Evolutionary conservation across 106 monocot genomes (phyloP), one percentile per base, ranked within the genome.

Genomic region (Dioscorea dumetorum): DNA sequence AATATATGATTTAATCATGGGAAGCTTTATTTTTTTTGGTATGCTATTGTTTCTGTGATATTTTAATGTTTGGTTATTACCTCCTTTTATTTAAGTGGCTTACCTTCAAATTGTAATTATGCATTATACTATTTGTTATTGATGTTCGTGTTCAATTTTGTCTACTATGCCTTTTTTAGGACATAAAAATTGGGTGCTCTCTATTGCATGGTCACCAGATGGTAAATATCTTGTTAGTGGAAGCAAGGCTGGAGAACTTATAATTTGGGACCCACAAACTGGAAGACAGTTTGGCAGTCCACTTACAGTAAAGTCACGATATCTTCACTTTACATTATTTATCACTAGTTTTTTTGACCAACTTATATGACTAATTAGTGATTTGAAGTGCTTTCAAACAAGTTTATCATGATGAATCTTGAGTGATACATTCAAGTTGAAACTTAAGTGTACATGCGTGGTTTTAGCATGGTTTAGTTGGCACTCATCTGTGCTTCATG

Each of bases 161-260:
- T 53, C 13, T 58, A 72, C 57, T 21, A 41, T 41, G 31, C 50
- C 57, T 68, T 66, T 0, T 65, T 56, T 67, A 97, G 95, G 95
- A 33, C 95, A 97, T 77, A 97, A 97, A 71, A 86, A 91, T 73
- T 97, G 95, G 95, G 95, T 97, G 16, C 82, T 97, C 35, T 88
- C 60, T 33, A 74, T 91, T 78, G 91, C 88, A 68, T 97, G 95
- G 95, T 97, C 95, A 59, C 82, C 95, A 18, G 95, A 97, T 84
- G 88, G 91, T 49, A 91, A 87, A 63, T 82, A 89, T 67, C 84
- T 97, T 24, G 91, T 82, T 24, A 97, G 95, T 66, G 95, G 95
- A 34, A 97, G 95, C 80, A 97, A 86, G 69, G 50, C 88, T 57
- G 95, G 95, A 78, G 95, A 97, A 61, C 88, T 97, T 76, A 17